Percentiles rank a stretch among this genome's conserved stretches.
phyloP scores from a whole-genome alignment of 2,329 filamentous ascomycete genomes.

The Ceratocystis destructans region DNA sequence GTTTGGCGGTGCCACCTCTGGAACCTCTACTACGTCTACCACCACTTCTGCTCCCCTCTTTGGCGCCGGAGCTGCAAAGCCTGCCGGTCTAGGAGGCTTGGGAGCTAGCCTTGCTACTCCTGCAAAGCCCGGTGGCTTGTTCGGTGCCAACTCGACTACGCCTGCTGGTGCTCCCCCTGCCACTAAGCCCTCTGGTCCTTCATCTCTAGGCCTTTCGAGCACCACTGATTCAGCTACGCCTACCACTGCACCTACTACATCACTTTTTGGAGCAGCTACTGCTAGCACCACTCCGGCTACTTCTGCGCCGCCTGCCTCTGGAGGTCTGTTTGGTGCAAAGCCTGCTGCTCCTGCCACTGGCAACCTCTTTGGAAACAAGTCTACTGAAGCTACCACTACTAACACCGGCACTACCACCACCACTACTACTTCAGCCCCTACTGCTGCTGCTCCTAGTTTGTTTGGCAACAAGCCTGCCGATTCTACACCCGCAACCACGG shows the following conservation, averaged over 20 bases:
- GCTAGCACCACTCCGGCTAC: constrained; percentile 20
- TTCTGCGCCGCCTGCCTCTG: constrained; percentile 19
- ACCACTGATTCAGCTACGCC: constrained; percentile 22
- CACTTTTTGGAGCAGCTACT: constrained; percentile 22
- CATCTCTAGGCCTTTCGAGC: constrained; percentile 22
- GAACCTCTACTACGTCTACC: not conserved
- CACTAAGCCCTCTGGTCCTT: constrained; percentile 17
- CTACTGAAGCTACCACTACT: constrained; percentile 17
- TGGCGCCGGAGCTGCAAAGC: constrained; percentile 17
- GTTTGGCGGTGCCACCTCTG: constrained; percentile 2
- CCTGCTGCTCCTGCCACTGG: constrained; percentile 23
- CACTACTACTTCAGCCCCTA: constrained; percentile 24
- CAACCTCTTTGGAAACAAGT: constrained; percentile 20
- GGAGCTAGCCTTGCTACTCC: constrained; percentile 8
- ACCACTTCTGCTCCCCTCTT: constrained; percentile 20
- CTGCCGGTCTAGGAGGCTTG: not conserved
- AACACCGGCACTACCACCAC: constrained; percentile 25
- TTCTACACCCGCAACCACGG: constrained; percentile 5
- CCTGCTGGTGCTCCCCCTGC: constrained; percentile 15
- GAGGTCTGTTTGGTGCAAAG: constrained; percentile 21
- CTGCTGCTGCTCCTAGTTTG: constrained; percentile 15
- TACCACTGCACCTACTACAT: constrained; percentile 20
- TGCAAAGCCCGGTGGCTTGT: constrained; percentile 22
- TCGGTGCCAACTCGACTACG: constrained; percentile 21
- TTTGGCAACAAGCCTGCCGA: constrained; percentile 20